Percentiles rank a stretch among this genome's conserved stretches.
Evolutionary conservation across 371 early-diverging fungal species (phyloP).

Genomic region (Globomyces sp.): DNA sequence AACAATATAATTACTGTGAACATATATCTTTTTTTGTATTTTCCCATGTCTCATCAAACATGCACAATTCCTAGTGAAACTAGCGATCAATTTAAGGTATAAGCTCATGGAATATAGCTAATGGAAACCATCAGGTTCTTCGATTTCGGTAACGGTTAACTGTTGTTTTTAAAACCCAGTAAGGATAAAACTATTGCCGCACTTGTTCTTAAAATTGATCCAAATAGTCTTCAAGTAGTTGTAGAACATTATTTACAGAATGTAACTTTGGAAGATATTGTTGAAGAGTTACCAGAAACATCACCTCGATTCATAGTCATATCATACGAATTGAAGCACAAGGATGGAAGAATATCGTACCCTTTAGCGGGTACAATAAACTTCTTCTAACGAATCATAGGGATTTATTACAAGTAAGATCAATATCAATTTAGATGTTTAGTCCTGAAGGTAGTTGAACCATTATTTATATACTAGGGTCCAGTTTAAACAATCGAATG

Average conservation of each 20-base stretch:
- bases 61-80: slow-evolving; percentile 11
- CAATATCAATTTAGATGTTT: background rate
- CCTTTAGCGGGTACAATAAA: slow-evolving; percentile 33
- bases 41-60: slow-evolving; percentile 18
- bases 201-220: slow-evolving; percentile 34
- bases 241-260: slow-evolving; percentile 18
- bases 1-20: background rate
- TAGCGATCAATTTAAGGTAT: slow-evolving; percentile 11
- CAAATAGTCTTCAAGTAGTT: slow-evolving; percentile 21
- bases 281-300: slow-evolving; percentile 37
- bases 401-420: background rate
- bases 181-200: slow-evolving; percentile 32
- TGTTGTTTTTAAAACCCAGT: slow-evolving; percentile 1
- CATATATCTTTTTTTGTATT: background rate
- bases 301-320: slow-evolving; percentile 40
- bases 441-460: background rate
- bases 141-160: slow-evolving; percentile 4
- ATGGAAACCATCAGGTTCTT: background rate
- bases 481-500: slow-evolving; percentile 34
- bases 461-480: slow-evolving; percentile 11
- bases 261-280: slow-evolving; percentile 22
- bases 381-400: background rate
- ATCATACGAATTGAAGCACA: slow-evolving; percentile 32
- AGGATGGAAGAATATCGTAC: slow-evolving; percentile 39
- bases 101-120: no score